A percentile compares a stretch with the other conserved stretches of the same genome.
Evolutionary conservation across 2,329 filamentous ascomycete genomes (phyloP).

Genomic region (Colletotrichum siamense): DNA sequence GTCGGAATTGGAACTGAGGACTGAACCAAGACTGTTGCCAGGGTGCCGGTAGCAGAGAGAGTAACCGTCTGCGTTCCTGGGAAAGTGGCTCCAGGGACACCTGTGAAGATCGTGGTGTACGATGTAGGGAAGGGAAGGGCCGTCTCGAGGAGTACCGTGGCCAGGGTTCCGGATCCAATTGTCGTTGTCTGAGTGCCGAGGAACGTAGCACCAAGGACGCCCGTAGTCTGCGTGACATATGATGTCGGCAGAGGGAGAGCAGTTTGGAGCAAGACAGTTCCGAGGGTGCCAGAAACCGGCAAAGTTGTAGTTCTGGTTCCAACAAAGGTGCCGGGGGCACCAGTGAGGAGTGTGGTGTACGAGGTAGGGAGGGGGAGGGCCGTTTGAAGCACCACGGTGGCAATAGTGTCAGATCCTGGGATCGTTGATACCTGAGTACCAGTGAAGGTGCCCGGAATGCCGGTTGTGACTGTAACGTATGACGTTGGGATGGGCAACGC

Average conservation of each 20-base stretch:
- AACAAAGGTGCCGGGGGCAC: not conserved
- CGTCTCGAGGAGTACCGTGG: constrained; percentile 3
- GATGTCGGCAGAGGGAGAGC: not conserved
- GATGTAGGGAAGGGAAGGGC: not conserved
- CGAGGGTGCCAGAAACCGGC: not conserved
- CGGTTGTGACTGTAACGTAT: not conserved
- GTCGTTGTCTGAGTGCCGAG: not conserved
- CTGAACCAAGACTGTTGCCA: not conserved
- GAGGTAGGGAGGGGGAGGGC: not conserved
- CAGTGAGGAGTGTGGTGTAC: not conserved
- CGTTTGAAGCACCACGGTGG: not conserved
- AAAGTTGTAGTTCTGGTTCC: not conserved
- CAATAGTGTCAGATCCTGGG: not conserved
- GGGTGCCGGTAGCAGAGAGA: not conserved
- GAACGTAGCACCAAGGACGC: not conserved
- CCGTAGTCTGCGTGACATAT: not conserved
- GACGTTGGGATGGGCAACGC: not conserved
- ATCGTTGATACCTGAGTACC: not conserved
- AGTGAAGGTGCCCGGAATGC: not conserved
- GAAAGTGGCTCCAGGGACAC: not conserved
- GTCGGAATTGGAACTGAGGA: constrained; percentile 2
- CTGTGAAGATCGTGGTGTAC: not conserved
- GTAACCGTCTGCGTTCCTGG: not conserved
- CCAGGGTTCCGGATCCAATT: not conserved
- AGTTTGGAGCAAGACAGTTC: not conserved